Percentiles rank a stretch among this genome's conserved stretches.
Evolutionary conservation across 495 filamentous ascomycete species (phyloP).

Genomic region (Astrothelium subdiscretum): DNA sequence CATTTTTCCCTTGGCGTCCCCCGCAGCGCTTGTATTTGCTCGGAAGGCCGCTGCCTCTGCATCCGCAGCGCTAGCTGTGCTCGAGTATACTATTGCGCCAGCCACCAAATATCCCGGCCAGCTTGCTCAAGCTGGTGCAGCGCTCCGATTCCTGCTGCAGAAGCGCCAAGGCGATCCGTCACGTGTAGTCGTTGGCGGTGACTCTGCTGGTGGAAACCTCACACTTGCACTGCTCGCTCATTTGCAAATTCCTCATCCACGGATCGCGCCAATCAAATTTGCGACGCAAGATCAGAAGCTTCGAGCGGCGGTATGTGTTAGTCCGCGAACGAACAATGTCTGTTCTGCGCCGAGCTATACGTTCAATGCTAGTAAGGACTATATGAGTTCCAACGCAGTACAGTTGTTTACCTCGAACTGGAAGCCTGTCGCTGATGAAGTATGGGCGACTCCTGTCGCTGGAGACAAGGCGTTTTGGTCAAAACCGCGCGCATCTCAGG

Average conservation of each 20-base stretch:
- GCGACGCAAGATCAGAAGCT: background rate
- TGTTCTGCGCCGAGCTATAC: background rate
- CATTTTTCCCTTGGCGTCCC: slow-evolving; percentile 18
- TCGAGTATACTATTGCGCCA: slow-evolving; percentile 46
- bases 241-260: slow-evolving; percentile 46
- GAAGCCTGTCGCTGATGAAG: background rate
- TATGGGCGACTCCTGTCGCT: background rate
- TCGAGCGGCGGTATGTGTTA: background rate
- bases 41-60: slow-evolving; percentile 27
- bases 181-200: slow-evolving; percentile 43
- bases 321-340: background rate
- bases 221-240: slow-evolving; percentile 44
- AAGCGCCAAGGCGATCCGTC: slow-evolving; percentile 6
- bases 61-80: slow-evolving; percentile 37
- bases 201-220: slow-evolving; percentile 56
- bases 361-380: background rate
- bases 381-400: background rate
- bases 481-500: background rate
- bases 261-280: background rate
- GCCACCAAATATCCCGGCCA: slow-evolving; percentile 44
- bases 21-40: slow-evolving; percentile 31
- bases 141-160: slow-evolving; percentile 43
- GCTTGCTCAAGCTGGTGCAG: slow-evolving; percentile 41
- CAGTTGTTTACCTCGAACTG: background rate
- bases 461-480: background rate